Evolutionary conservation across 2,329 filamentous ascomycete genomes (phyloP).

Genomic region (Pseudogymnoascus sp.): DNA sequence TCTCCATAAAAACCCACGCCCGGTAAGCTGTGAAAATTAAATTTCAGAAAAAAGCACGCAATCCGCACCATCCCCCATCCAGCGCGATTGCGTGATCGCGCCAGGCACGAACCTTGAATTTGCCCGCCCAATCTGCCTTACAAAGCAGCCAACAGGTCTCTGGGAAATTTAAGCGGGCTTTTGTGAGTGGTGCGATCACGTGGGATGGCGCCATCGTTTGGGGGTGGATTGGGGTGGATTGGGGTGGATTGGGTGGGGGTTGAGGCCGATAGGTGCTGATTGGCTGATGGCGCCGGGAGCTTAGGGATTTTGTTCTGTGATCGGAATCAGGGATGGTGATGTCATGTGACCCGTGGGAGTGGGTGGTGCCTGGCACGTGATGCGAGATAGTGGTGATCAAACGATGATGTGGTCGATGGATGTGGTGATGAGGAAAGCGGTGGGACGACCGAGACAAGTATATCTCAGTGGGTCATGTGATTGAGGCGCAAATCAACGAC

Average conservation of each 20-base stretch:
- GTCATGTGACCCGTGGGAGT: neutral
- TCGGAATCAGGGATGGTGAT: neutral
- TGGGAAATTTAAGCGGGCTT: neutral
- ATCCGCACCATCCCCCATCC: neutral
- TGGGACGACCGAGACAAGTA: neutral
- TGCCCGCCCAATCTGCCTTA: neutral
- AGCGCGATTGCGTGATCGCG: neutral
- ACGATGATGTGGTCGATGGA: neutral
- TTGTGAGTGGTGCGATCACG: neutral
- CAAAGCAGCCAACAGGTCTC: neutral
- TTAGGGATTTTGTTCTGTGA: slow-evolving; percentile 7
- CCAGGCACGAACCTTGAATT: slow-evolving; percentile 5
- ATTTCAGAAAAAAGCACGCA: neutral
- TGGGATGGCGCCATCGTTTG: neutral
- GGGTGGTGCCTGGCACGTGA: neutral
- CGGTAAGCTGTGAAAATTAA: neutral
- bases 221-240: neutral
- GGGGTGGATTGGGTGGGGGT: neutral
- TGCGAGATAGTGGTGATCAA: neutral
- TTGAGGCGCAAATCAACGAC: neutral
- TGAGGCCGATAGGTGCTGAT: neutral
- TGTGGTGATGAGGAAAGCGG: neutral
- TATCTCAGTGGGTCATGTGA: neutral
- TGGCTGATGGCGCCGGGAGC: neutral
- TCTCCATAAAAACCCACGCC: neutral